Evolutionary conservation across 108 stramenopile species (phyloP).

Genomic region (Pelagomonas calceolata): DNA sequence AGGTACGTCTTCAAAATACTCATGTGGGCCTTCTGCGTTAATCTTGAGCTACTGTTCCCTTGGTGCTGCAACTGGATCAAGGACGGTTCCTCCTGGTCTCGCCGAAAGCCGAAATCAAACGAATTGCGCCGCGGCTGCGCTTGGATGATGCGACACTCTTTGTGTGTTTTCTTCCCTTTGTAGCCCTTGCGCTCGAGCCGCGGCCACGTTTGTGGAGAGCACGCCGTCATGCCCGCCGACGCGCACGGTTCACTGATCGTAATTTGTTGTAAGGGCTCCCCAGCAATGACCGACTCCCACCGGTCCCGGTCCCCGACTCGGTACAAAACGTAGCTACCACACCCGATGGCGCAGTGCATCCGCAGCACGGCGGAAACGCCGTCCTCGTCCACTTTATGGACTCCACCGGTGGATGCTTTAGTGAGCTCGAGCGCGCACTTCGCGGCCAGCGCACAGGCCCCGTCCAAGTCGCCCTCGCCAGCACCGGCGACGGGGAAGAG

Average conservation of each 20-base stretch:
- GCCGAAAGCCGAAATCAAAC: neutral
- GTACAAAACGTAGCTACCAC: neutral
- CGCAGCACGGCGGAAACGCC: neutral
- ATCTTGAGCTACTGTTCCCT: neutral
- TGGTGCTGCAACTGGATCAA: neutral
- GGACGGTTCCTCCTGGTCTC: too few relatives aligned
- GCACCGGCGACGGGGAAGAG: slow-evolving; percentile 14
- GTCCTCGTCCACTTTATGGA: neutral
- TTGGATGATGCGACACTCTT: neutral
- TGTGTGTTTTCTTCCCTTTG: neutral
- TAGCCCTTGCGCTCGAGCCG: neutral
- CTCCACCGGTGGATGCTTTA: neutral
- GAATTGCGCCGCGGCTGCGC: neutral
- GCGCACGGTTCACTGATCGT: slow-evolving; percentile 17
- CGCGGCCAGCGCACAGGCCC: neutral
- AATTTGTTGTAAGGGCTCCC: slow-evolving; percentile 18
- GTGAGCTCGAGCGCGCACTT: neutral
- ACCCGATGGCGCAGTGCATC: slow-evolving; percentile 3
- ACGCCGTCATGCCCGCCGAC: slow-evolving; percentile 11
- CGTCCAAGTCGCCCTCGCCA: neutral
- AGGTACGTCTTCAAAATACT: neutral
- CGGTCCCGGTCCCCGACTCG: slow-evolving; percentile 13
- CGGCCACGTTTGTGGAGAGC: slow-evolving; percentile 1
- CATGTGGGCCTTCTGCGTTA: neutral
- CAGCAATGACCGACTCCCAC: slow-evolving; percentile 24